A percentile compares a stretch with the other conserved stretches of the same genome.
Evolutionary conservation across 805 yeast genomes (phyloP).

Genomic region (Phaffomyces thermotolerans): DNA sequence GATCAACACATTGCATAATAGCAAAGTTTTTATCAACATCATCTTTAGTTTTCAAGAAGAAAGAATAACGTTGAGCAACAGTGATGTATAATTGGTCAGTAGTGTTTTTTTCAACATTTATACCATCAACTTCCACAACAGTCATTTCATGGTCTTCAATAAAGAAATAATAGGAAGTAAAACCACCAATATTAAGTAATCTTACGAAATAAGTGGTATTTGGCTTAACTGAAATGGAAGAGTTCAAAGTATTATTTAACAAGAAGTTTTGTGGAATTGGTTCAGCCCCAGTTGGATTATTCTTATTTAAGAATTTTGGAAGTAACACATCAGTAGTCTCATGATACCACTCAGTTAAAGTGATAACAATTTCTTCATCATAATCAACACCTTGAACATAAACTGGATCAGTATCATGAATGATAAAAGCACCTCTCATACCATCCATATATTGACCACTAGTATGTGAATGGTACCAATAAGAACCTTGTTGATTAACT

Average conservation of each 20-base stretch:
- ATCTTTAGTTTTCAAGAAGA: conserved; percentile 66
- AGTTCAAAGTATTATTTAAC: conserved; percentile 73
- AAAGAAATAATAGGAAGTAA: conserved; percentile 82
- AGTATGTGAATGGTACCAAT: conserved; percentile 51
- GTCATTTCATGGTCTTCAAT: conserved; percentile 84
- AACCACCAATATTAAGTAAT: conserved; percentile 82
- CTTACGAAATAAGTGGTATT: conserved; percentile 78
- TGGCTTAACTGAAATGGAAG: conserved; percentile 76
- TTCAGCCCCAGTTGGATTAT: conserved; percentile 97
- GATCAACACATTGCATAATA: conserved; percentile 75
- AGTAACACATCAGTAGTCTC: conserved; percentile 40
- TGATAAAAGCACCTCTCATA: conserved; percentile 41
- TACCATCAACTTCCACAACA: conserved; percentile 88
- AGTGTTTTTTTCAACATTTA: conserved; percentile 67
- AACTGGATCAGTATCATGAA: conserved; percentile 58
- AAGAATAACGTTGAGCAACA: conserved; percentile 87
- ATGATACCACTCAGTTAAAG: conserved; percentile 88
- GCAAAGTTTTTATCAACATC: conserved; percentile 64
- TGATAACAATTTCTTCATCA: conserved; percentile 69
- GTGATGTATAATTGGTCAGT: conserved; percentile 72
- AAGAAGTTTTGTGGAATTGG: conserved; percentile 83
- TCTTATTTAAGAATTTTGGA: conserved; percentile 52
- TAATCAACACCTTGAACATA: conserved; percentile 43
- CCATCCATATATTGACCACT: conserved; percentile 43
- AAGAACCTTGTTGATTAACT: conserved; percentile 39